Percentiles rank a stretch among this genome's conserved stretches.
phyloP scores from a whole-genome alignment of 2,329 filamentous ascomycete genomes.

The Biscogniauxia sp. region DNA sequence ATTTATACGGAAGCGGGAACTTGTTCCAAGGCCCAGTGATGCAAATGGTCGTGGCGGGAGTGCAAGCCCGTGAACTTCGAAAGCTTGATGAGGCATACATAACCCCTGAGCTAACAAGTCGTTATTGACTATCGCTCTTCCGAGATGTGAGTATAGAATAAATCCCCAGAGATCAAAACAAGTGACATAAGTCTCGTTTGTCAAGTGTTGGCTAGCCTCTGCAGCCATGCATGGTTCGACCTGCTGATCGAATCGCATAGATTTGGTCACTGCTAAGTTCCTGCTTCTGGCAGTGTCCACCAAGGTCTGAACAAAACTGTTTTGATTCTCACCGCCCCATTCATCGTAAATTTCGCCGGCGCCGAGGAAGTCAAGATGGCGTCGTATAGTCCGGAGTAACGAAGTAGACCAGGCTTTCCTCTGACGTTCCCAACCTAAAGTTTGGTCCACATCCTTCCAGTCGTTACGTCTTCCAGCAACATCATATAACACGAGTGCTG shows the following conservation, averaged over 20 bases:
- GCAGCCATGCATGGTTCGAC: background rate
- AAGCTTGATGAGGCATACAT: background rate
- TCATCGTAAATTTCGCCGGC: background rate
- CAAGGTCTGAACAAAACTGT: background rate
- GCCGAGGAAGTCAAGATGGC: background rate
- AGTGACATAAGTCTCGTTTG: background rate
- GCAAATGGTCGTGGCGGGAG: constrained; percentile 20
- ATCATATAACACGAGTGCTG: constrained; percentile 45
- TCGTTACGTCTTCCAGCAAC: constrained; percentile 36
- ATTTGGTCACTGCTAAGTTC: background rate
- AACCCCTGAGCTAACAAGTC: constrained; percentile 19
- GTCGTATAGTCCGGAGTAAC: background rate
- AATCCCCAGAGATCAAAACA: constrained; percentile 12
- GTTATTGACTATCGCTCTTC: constrained; percentile 9
- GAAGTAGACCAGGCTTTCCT: background rate
- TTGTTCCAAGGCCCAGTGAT: constrained; percentile 12
- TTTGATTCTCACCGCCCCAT: background rate
- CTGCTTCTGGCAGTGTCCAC: background rate
- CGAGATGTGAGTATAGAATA: constrained; percentile 21
- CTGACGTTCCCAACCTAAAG: background rate
- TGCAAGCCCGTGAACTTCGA: background rate
- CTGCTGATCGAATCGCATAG: background rate
- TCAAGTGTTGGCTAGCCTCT: background rate
- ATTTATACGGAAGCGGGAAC: background rate
- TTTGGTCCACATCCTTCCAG: constrained; percentile 29